Evolutionary conservation across 176 grass and related monocot species (phyloP).

Genomic region (Raddia guianensis): DNA sequence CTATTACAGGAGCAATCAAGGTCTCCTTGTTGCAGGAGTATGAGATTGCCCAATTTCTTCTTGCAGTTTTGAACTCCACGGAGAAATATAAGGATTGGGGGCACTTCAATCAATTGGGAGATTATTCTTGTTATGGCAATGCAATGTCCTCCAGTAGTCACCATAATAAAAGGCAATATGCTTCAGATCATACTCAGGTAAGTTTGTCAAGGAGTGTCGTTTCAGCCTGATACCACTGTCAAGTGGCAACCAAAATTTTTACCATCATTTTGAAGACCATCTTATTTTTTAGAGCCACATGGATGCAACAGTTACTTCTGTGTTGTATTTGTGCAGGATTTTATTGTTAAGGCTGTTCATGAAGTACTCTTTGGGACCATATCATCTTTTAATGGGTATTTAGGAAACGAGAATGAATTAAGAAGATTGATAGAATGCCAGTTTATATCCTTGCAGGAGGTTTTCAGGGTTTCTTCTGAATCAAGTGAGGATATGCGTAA

Average conservation of each 20-base stretch:
- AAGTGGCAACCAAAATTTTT: neutral
- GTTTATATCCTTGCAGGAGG: conserved; percentile 52
- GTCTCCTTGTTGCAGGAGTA: conserved; percentile 53
- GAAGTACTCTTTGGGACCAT: conserved; percentile 48
- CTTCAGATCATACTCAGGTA: conserved; percentile 86
- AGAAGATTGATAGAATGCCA: conserved; percentile 59
- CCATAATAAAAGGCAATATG: conserved; percentile 44
- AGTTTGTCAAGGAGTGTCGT: neutral
- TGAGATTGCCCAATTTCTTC: conserved; percentile 59
- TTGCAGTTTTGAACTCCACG: conserved; percentile 55
- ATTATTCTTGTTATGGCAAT: conserved; percentile 12
- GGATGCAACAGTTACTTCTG: conserved; percentile 1
- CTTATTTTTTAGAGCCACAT: neutral
- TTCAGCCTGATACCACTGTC: neutral
- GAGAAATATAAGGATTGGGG: conserved; percentile 53
- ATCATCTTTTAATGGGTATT: conserved; percentile 51
- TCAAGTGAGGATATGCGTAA: conserved; percentile 47
- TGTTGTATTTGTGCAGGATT: conserved; percentile 58
- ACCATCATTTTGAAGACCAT: neutral
- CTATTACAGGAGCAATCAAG: conserved; percentile 66
- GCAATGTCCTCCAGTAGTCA: conserved; percentile 8
- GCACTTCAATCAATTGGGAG: conserved; percentile 41
- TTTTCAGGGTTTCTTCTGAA: conserved; percentile 50
- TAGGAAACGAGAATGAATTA: conserved; percentile 48
- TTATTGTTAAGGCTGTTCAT: conserved; percentile 60